These are phyloP conservation scores for Biscutella auriculata DNA, from an alignment of 441 rosid genomes.

Conservation along the genomic window DNA sequence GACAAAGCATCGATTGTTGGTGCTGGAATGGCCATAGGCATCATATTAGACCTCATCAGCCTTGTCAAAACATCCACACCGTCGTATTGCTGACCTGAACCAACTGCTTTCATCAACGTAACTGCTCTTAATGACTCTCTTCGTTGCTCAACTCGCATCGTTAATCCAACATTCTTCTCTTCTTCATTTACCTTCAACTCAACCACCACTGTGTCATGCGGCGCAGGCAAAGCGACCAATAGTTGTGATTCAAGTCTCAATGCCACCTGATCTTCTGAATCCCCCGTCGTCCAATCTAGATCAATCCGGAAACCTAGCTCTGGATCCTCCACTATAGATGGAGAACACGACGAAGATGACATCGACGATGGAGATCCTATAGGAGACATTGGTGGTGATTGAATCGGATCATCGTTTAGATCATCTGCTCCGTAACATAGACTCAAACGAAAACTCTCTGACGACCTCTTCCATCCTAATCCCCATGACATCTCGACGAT, in stretches of 20 bases:
- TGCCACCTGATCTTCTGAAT: constrained; percentile 88
- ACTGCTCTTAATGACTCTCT: constrained; percentile 67
- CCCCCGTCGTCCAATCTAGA: constrained; percentile 80
- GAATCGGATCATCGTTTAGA: constrained; percentile 40
- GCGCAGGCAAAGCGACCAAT: constrained; percentile 84
- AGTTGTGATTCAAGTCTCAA: constrained; percentile 74
- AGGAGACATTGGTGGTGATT: constrained; percentile 33
- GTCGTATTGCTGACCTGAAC: constrained; percentile 78
- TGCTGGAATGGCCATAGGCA: constrained; percentile 26
- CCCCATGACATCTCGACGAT: constrained; percentile 67
- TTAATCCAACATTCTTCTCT: constrained; percentile 36
- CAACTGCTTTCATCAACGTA: constrained; percentile 50
- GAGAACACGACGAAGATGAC: constrained; percentile 25
- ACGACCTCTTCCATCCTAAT: constrained; percentile 83
- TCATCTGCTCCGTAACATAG: constrained; percentile 69
- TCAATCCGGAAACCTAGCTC: constrained; percentile 64
- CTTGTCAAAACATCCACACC: constrained; percentile 66
- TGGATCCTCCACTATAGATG: constrained; percentile 45
- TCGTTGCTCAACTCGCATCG: constrained; percentile 69
- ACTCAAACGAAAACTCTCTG: constrained; percentile 62
- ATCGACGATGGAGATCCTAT: constrained; percentile 24
- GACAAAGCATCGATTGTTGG: constrained; percentile 21
- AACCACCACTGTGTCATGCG: constrained; percentile 64
- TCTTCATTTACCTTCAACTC: constrained; percentile 29
- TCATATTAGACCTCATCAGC: constrained; percentile 51